Conservation (phyloP, 2,329 filamentous ascomycete species). For the Fusarium camptoceras region DNA sequence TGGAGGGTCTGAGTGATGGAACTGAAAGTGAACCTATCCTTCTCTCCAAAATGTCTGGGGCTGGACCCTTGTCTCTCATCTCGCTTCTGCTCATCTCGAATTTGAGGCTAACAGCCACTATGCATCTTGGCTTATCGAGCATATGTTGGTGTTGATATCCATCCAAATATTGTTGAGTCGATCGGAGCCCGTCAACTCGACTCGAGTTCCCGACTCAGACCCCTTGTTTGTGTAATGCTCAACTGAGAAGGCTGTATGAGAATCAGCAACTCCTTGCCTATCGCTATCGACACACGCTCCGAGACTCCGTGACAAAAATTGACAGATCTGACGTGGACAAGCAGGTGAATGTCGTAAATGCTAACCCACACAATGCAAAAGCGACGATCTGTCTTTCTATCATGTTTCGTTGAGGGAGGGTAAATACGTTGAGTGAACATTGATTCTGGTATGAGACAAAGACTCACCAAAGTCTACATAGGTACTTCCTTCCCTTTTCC, state of each 20-base stretch:
- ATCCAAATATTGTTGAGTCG: conserved; percentile 1
- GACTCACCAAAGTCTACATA: neutral
- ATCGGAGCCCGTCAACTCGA: conserved; percentile 5
- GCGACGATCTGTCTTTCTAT: neutral
- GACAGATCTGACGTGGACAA: conserved; percentile 21
- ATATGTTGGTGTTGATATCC: conserved; percentile 18
- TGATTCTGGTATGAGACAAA: conserved; percentile 7
- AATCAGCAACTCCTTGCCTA: neutral
- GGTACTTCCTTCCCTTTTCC: neutral
- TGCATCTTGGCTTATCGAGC: conserved; percentile 15
- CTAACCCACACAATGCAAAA: neutral
- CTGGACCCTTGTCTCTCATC: conserved; percentile 27
- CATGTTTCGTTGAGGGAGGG: conserved; percentile 27
- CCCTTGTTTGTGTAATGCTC: conserved; percentile 1
- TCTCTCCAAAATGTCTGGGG: conserved; percentile 8
- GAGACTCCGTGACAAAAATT: neutral
- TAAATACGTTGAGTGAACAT: conserved; percentile 25
- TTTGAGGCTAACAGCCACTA: conserved; percentile 7
- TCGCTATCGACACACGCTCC: neutral
- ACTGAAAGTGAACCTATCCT: neutral
- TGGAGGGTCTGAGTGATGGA: conserved; percentile 7
- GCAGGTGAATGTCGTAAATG: conserved; percentile 3
- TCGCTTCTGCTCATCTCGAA: conserved; percentile 1
- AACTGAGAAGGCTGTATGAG: neutral
- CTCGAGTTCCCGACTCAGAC: conserved; percentile 17